Evolutionary conservation across 345 rosid genomes (phyloP).

Genomic region (Gossypium turneri): DNA sequence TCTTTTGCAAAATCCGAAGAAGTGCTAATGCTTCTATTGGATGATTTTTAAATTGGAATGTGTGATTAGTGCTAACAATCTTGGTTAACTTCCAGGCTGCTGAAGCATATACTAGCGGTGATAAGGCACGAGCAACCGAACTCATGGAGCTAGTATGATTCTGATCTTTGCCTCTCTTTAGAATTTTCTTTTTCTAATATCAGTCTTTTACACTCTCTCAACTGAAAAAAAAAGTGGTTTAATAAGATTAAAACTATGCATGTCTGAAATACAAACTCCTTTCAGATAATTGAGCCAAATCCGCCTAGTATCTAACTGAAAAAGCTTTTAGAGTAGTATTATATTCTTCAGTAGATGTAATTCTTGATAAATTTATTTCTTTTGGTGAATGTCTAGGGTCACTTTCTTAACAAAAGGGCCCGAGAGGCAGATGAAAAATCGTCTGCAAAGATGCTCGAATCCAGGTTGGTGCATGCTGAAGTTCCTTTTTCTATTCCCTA

Average conservation of each 20-base stretch:
- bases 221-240: not conserved
- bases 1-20: not conserved
- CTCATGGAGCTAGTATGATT: constrained; percentile 39
- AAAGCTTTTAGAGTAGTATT: not conserved
- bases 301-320: not conserved
- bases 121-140: constrained; percentile 44
- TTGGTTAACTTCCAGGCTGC: constrained; percentile 41
- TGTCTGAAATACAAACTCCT: not conserved
- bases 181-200: not conserved
- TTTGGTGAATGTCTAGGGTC: constrained; percentile 43
- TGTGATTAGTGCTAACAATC: constrained; percentile 12
- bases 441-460: constrained; percentile 39
- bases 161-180: not conserved
- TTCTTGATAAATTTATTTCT: not conserved
- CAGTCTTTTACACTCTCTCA: not conserved
- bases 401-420: constrained; percentile 47
- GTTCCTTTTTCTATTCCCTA: constrained; percentile 4
- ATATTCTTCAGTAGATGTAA: not conserved
- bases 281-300: not conserved
- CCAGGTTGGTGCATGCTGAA: constrained; percentile 37
- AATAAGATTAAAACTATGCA: not conserved
- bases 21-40: not conserved
- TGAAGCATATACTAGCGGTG: constrained; percentile 46
- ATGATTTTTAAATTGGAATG: not conserved
- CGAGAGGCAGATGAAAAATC: constrained; percentile 59